Percentiles rank a stretch among this genome's conserved stretches.
phyloP scores from a whole-genome alignment of 805 yeast genomes.

The Kodamaea laetipori region DNA sequence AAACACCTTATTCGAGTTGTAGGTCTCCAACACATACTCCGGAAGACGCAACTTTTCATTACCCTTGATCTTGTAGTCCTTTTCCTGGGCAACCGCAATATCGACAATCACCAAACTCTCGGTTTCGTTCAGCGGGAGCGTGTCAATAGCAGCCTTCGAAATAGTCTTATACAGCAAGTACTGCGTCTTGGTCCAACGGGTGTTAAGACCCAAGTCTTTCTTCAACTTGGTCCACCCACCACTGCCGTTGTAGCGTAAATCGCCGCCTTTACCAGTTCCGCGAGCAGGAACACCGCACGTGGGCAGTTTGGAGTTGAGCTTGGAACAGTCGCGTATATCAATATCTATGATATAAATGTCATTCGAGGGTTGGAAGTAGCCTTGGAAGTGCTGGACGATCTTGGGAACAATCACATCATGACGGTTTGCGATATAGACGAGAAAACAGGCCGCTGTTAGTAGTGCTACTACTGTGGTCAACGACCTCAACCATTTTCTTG shows the following conservation, averaged over 20 bases:
- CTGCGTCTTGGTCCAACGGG: slow-evolving; percentile 44
- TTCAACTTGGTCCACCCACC: slow-evolving; percentile 46
- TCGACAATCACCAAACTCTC: slow-evolving; percentile 38
- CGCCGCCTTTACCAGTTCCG: slow-evolving; percentile 21
- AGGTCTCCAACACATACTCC: slow-evolving; percentile 29
- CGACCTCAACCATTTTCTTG: slow-evolving; percentile 1
- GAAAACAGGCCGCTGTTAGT: background rate
- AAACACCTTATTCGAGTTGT: slow-evolving; percentile 27
- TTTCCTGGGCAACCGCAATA: slow-evolving; percentile 39
- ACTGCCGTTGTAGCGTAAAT: slow-evolving; percentile 22
- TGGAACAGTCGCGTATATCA: slow-evolving; percentile 36
- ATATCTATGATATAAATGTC: slow-evolving; percentile 44
- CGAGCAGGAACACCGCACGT: slow-evolving; percentile 32
- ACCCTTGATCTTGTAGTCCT: slow-evolving; percentile 39
- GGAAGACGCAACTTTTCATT: slow-evolving; percentile 36
- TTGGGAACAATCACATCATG: slow-evolving; percentile 36
- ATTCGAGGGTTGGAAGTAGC: slow-evolving; percentile 43
- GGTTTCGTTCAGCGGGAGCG: slow-evolving; percentile 15
- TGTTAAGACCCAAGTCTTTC: slow-evolving; percentile 50
- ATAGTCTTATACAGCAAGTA: slow-evolving; percentile 38
- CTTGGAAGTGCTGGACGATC: slow-evolving; percentile 25
- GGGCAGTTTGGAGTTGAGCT: slow-evolving; percentile 22
- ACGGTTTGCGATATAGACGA: slow-evolving; percentile 34
- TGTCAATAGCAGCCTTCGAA: slow-evolving; percentile 4
- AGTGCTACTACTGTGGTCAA: background rate